Evolutionary conservation across 1,284 basidiomycete species (phyloP).

Genomic region (Trichosporon sp.): DNA sequence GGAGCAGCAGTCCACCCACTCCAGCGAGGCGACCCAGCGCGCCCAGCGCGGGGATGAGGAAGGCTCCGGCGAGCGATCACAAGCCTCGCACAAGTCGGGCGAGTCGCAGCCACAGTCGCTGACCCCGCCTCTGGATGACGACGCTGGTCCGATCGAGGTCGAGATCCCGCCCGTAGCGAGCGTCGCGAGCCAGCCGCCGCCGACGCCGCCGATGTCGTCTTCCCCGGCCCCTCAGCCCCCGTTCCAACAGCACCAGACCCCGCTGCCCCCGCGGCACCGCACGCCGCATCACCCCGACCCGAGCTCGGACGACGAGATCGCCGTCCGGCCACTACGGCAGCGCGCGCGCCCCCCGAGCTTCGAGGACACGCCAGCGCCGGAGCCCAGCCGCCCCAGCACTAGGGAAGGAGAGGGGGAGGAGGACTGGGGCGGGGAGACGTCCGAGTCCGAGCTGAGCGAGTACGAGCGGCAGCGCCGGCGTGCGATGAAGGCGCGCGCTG

Average conservation of each 20-base stretch:
- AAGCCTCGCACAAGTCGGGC: background rate
- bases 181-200: background rate
- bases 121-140: background rate
- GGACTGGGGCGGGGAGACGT: constrained; percentile 6
- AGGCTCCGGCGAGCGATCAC: background rate
- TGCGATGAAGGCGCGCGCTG: constrained; percentile 5
- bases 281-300: background rate
- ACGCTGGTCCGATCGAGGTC: background rate
- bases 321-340: background rate
- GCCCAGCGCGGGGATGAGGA: no score
- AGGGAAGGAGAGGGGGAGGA: constrained; percentile 8
- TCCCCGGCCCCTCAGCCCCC: background rate
- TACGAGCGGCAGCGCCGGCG: constrained; percentile 22
- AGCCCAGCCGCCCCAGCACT: background rate
- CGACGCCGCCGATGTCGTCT: background rate
- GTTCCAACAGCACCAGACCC: background rate
- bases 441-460: constrained; percentile 25
- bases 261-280: background rate
- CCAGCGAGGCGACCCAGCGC: no score
- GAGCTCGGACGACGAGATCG: background rate
- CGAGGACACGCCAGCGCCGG: background rate
- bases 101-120: background rate
- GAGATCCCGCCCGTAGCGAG: background rate
- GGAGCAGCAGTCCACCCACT: no score
- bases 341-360: background rate